Conservation (phyloP, 2,329 filamentous ascomycete species). For the Neoascochyta sp. region DNA sequence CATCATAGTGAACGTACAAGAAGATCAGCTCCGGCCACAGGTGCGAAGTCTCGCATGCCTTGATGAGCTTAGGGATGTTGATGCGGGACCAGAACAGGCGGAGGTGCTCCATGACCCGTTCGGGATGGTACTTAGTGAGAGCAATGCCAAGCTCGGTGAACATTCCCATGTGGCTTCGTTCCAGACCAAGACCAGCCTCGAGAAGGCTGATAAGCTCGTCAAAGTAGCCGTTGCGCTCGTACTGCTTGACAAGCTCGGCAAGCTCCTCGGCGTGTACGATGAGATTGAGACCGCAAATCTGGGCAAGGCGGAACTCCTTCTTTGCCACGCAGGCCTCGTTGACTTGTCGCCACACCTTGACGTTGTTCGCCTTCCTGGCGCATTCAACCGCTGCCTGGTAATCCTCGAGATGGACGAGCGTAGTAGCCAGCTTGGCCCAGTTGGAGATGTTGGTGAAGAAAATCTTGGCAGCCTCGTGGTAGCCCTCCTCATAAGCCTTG, state of each 20-base stretch:
- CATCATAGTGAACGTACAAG: conserved; percentile 96
- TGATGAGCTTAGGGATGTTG: conserved; percentile 97
- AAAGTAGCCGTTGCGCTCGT: conserved; percentile 95
- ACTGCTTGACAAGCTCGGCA: conserved; percentile 88
- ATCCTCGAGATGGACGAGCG: conserved; percentile 91
- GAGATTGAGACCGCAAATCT: conserved; percentile 97
- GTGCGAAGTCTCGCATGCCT: conserved; percentile 87
- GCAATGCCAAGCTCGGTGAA: conserved; percentile 93
- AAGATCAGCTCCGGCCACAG: conserved; percentile 98
- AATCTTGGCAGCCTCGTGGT: conserved; percentile 96
- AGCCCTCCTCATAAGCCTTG: conserved; percentile 92
- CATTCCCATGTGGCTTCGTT: conserved; percentile 90
- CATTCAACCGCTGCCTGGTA: conserved; percentile 98
- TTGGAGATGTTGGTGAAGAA: conserved; percentile 98
- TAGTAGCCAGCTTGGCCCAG: conserved; percentile 98
- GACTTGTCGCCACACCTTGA: conserved; percentile 99
- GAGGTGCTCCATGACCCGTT: conserved; percentile 95
- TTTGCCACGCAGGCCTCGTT: conserved; percentile 94
- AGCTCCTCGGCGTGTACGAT: conserved; percentile 97
- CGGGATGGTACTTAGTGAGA: conserved; percentile 89
- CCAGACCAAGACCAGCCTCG: conserved; percentile 89
- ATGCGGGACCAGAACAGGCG: conserved; percentile 98
- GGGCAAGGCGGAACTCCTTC: conserved; percentile 97
- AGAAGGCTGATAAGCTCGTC: conserved; percentile 94
- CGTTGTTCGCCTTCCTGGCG: conserved; percentile 96